Conservation (phyloP, 441 rosid species). For the Corymbia calophylla region DNA sequence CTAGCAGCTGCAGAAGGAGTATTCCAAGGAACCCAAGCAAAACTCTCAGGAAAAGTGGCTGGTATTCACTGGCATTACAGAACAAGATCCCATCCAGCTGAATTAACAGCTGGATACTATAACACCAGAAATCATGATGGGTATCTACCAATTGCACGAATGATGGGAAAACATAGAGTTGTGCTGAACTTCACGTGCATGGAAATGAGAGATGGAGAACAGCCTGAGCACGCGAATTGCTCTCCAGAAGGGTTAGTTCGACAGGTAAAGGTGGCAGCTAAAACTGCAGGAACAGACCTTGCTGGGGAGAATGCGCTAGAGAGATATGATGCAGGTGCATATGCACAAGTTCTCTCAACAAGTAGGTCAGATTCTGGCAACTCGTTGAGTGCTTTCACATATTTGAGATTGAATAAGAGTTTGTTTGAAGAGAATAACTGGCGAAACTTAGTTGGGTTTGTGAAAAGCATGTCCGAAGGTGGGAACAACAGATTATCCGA, state of each 20-base stretch:
- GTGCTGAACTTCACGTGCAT: conserved; percentile 91
- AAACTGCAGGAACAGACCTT: conserved; percentile 46
- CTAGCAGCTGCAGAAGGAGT: conserved; percentile 60
- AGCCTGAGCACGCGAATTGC: conserved; percentile 62
- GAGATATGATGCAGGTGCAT: conserved; percentile 67
- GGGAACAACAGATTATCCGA: conserved; percentile 43
- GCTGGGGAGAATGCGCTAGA: conserved; percentile 93
- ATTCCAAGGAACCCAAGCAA: conserved; percentile 63
- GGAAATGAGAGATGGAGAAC: conserved; percentile 88
- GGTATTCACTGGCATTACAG: conserved; percentile 95
- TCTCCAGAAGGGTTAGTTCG: conserved; percentile 82
- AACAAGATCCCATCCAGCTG: conserved; percentile 95
- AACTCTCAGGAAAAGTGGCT: conserved; percentile 75
- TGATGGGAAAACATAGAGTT: conserved; percentile 60
- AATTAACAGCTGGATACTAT: conserved; percentile 84
- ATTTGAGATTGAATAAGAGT: conserved; percentile 67
- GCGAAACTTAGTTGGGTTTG: conserved; percentile 73
- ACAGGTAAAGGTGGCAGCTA: conserved; percentile 70
- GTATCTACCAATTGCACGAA: conserved; percentile 64
- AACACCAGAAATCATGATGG: conserved; percentile 78
- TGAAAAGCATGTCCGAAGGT: conserved; percentile 70
- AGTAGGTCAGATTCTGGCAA: conserved; percentile 70
- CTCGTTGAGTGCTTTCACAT: conserved; percentile 77
- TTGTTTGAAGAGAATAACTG: conserved; percentile 77
- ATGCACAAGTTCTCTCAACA: conserved; percentile 63